These are phyloP conservation scores for Epichloe brachyelytri DNA, from an alignment of 2,329 filamentous ascomycete species.

Conservation along the genomic window DNA sequence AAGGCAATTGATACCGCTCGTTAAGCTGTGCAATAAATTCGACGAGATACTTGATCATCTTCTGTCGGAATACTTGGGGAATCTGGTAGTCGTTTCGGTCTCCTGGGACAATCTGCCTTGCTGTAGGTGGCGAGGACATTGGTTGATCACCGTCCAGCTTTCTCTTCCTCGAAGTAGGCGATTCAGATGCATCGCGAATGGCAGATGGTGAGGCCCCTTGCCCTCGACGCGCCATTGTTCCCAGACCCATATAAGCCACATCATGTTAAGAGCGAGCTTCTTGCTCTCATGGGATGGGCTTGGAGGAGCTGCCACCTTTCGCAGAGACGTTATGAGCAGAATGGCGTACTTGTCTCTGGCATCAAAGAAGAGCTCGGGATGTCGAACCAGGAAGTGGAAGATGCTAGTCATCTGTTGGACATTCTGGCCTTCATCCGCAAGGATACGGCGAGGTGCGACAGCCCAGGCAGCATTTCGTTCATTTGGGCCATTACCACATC, in stretches of 20 bases:
- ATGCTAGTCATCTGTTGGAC: constrained; percentile 93
- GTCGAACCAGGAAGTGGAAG: constrained; percentile 89
- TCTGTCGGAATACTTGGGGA: constrained; percentile 51
- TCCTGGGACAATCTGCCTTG: constrained; percentile 23
- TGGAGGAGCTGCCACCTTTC: constrained; percentile 73
- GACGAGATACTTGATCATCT: constrained; percentile 89
- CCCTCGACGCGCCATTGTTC: constrained; percentile 70
- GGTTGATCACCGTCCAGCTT: constrained; percentile 54
- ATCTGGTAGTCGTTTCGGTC: constrained; percentile 57
- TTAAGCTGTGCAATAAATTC: constrained; percentile 86
- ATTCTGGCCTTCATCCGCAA: constrained; percentile 90
- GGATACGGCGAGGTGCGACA: constrained; percentile 74
- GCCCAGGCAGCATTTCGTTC: constrained; percentile 79
- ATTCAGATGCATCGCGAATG: constrained; percentile 41
- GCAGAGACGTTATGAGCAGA: constrained; percentile 75
- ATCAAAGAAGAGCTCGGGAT: constrained; percentile 89
- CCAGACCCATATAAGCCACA: constrained; percentile 86
- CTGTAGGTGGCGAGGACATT: constrained; percentile 41
- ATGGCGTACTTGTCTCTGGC: constrained; percentile 82
- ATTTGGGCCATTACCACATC: constrained; percentile 55
- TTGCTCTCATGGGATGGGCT: constrained; percentile 85
- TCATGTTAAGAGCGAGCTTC: constrained; percentile 79
- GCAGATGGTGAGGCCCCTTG: constrained; percentile 20
- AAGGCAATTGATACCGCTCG: constrained; percentile 70
- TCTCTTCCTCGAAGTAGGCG: constrained; percentile 62